Evolutionary conservation across 2,329 filamentous ascomycete species (phyloP).

Genomic region (Pseudogymnoascus verrucosus): DNA sequence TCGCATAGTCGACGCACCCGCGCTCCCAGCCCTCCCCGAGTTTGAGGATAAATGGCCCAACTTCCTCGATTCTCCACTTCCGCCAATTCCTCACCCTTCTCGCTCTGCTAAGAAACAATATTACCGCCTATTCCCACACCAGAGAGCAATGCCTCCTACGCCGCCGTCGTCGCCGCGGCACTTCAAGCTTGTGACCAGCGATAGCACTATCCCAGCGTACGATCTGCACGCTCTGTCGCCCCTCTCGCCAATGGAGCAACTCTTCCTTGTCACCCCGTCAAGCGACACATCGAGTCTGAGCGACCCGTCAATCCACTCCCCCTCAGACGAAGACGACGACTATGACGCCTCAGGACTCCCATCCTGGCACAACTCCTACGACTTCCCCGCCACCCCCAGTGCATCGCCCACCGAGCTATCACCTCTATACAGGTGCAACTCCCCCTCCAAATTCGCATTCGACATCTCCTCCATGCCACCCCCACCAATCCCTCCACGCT

Average conservation of each 20-base stretch:
- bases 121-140: not conserved
- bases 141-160: not conserved
- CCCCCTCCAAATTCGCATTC: not conserved
- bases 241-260: not conserved
- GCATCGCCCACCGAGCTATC: not conserved
- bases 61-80: not conserved
- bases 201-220: not conserved
- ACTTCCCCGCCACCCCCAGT: not conserved
- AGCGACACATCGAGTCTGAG: constrained; percentile 1
- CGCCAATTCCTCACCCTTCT: not conserved
- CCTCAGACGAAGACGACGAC: not conserved
- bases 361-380: not conserved
- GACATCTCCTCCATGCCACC: not conserved
- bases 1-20: not conserved
- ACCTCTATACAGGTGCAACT: not conserved
- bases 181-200: not conserved
- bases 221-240: not conserved
- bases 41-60: constrained; percentile 1
- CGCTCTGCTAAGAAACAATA: not conserved
- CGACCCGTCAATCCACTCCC: not conserved
- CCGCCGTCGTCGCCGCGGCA: not conserved
- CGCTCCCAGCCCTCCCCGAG: not conserved
- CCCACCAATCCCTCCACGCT: not conserved
- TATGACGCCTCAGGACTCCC: not conserved
- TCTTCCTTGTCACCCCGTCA: not conserved